These are phyloP conservation scores for Pseudevernia furfuracea DNA, from an alignment of 495 filamentous ascomycete species.

Conservation along the genomic window DNA sequence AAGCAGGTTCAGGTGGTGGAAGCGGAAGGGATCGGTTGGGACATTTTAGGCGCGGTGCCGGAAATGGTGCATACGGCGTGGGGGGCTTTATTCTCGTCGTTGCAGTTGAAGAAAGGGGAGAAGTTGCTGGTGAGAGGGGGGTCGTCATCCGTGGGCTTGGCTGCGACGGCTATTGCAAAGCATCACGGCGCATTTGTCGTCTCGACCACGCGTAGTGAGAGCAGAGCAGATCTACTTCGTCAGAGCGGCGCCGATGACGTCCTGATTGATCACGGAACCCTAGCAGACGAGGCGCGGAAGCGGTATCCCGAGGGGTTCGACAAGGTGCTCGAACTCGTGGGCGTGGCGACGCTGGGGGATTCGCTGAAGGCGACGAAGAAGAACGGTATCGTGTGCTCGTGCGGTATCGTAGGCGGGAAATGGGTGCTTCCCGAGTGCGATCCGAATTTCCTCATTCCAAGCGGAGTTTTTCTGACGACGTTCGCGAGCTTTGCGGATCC, in stretches of 20 bases:
- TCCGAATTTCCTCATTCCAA: constrained; percentile 41
- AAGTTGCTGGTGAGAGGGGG: constrained; percentile 44
- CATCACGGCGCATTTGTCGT: constrained; percentile 31
- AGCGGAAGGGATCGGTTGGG: constrained; percentile 33
- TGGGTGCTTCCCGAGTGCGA: constrained; percentile 39
- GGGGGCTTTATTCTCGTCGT: constrained; percentile 36
- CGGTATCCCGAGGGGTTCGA: constrained; percentile 34
- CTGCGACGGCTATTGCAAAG: constrained; percentile 42
- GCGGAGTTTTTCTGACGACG: constrained; percentile 36
- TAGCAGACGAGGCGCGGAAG: constrained; percentile 33
- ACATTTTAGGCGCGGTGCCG: constrained; percentile 41
- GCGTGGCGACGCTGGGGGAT: constrained; percentile 36
- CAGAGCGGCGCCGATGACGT: constrained; percentile 36
- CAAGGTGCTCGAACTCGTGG: constrained; percentile 44
- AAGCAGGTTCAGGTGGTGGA: constrained; percentile 38
- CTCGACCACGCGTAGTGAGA: constrained; percentile 36
- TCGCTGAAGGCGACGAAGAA: constrained; percentile 34
- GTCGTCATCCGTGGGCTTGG: constrained; percentile 41
- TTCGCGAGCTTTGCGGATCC: constrained; percentile 38
- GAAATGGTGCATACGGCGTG: constrained; percentile 53
- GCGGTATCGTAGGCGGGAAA: constrained; percentile 44
- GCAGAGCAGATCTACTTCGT: constrained; percentile 33
- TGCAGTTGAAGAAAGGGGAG: constrained; percentile 37
- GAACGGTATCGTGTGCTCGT: constrained; percentile 42
- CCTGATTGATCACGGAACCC: constrained; percentile 35